These are phyloP conservation scores for Polytrichum formosum DNA, from an alignment of 225 moss, liverwort and hornwort species.

Conservation along the genomic window DNA sequence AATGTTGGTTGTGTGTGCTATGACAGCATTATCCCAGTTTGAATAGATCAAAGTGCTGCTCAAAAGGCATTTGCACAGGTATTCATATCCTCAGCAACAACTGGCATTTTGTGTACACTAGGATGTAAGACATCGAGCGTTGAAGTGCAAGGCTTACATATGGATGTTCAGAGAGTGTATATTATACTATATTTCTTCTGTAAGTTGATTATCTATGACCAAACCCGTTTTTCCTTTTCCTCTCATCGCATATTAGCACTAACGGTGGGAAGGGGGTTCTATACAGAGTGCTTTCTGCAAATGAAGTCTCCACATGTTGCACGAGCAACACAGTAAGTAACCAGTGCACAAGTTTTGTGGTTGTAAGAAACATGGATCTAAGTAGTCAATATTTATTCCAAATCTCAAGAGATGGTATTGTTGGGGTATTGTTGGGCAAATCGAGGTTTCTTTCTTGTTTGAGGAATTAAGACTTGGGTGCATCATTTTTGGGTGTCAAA, in stretches of 20 bases:
- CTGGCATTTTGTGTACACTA: too few species aligned
- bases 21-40: slow-evolving; percentile 64
- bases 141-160: too few species aligned
- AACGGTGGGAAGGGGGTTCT: slow-evolving; percentile 1
- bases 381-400: too few species aligned
- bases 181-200: too few species aligned
- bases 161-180: too few species aligned
- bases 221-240: neutral
- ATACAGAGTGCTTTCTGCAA: slow-evolving; percentile 71
- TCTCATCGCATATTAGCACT: neutral
- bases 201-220: too few species aligned
- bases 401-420: too few species aligned
- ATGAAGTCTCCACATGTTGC: slow-evolving; percentile 53
- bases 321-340: slow-evolving; percentile 55
- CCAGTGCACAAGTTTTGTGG: neutral
- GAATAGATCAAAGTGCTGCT: slow-evolving; percentile 66
- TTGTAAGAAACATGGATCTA: too few species aligned
- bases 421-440: too few species aligned
- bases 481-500: slow-evolving; percentile 5
- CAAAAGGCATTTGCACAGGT: slow-evolving; percentile 69
- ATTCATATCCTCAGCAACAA: neutral
- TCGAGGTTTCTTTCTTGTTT: too few species aligned
- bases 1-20: slow-evolving; percentile 16
- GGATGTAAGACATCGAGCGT: too few species aligned
- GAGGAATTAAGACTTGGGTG: neutral